A percentile compares a stretch with the other conserved stretches of the same genome.
Evolutionary conservation across 805 yeast genomes (phyloP).

Genomic region (Metschnikowia continentalis): DNA sequence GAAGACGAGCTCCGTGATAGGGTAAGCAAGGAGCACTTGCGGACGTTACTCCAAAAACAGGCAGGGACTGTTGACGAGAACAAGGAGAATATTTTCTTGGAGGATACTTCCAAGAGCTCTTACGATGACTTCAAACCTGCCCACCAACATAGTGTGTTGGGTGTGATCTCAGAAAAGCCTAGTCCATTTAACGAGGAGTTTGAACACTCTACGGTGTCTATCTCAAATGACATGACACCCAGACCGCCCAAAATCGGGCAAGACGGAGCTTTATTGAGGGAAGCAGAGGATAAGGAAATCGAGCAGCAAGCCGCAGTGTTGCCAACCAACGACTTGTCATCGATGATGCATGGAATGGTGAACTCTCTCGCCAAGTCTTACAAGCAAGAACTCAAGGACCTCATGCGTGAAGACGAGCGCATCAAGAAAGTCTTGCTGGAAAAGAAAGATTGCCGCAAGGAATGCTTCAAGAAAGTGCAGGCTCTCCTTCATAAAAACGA

Average conservation of each 20-base stretch:
- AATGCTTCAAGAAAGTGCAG: slow-evolving; percentile 25
- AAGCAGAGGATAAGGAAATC: background rate
- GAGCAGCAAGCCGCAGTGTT: slow-evolving; percentile 9
- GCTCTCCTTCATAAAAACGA: slow-evolving; percentile 29
- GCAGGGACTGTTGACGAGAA: slow-evolving; percentile 34
- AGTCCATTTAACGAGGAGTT: background rate
- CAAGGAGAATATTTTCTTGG: slow-evolving; percentile 46
- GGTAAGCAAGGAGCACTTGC: slow-evolving; percentile 34
- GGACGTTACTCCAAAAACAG: slow-evolving; percentile 22
- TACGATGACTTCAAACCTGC: slow-evolving; percentile 16
- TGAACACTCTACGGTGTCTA: background rate
- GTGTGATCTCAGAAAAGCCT: slow-evolving; percentile 27
- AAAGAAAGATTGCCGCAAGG: slow-evolving; percentile 43
- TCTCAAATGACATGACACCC: slow-evolving; percentile 21
- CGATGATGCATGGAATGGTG: slow-evolving; percentile 40
- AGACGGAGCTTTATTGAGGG: slow-evolving; percentile 16
- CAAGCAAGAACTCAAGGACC: slow-evolving; percentile 46
- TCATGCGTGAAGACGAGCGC: slow-evolving; percentile 21
- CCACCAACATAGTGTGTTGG: background rate
- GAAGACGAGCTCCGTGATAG: slow-evolving; percentile 29
- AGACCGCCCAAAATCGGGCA: slow-evolving; percentile 24
- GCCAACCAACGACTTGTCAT: slow-evolving; percentile 30
- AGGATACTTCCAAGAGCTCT: slow-evolving; percentile 23
- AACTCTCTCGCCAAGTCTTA: slow-evolving; percentile 52
- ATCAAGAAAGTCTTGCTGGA: slow-evolving; percentile 41